Conservation (phyloP, 225 moss, liverwort and hornwort genomes). For the Sphagnum contortum region DNA sequence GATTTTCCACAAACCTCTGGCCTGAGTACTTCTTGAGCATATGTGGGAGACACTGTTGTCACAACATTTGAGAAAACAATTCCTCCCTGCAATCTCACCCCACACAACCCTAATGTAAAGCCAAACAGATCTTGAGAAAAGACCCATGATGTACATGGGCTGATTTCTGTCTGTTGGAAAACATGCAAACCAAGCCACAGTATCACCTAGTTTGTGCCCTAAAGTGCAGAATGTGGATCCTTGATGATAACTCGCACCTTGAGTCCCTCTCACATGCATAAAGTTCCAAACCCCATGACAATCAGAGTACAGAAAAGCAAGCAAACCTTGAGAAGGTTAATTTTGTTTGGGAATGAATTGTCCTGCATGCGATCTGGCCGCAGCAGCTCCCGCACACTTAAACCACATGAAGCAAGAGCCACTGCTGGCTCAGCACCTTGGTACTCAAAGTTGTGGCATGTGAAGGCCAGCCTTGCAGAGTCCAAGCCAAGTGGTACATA, state of each 20-base stretch:
- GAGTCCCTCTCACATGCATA: no score
- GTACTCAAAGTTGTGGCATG: constrained; percentile 98
- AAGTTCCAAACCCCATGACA: no score
- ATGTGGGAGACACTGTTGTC: constrained; percentile 91
- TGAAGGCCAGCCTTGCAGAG: constrained; percentile 84
- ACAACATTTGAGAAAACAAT: constrained; percentile 86
- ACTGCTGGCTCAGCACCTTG: constrained; percentile 67
- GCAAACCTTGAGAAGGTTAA: constrained; percentile 84
- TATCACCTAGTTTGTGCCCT: no score
- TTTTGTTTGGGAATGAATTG: constrained; percentile 48
- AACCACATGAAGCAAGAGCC: constrained; percentile 78
- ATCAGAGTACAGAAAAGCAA: no score
- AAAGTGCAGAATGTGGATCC: no score
- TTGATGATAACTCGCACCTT: no score
- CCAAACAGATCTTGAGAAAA: no score
- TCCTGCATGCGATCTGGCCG: constrained; percentile 96
- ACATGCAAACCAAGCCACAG: no score
- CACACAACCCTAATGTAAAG: not conserved
- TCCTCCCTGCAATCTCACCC: constrained; percentile 48
- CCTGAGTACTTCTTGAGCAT: constrained; percentile 82
- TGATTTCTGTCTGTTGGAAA: no score
- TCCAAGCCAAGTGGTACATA: constrained; percentile 85
- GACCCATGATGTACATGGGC: no score
- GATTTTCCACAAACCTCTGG: constrained; percentile 49
- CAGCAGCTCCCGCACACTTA: constrained; percentile 57